Conservation (phyloP, 306 rosid genomes). For the Alnus glutinosa region DNA sequence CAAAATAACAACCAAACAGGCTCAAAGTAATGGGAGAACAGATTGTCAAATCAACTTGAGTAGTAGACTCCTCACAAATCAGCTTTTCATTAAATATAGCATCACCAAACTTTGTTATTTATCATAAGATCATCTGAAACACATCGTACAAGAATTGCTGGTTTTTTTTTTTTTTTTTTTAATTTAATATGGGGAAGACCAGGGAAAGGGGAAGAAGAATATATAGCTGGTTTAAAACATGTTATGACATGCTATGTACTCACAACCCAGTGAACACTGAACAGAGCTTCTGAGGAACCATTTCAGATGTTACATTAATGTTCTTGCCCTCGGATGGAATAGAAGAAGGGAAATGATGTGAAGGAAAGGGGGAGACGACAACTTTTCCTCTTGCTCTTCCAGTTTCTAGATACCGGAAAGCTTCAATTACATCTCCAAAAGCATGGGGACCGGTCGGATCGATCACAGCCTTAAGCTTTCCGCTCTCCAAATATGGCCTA, state of each 20-base stretch:
- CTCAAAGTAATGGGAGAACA: too few relatives aligned
- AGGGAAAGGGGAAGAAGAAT: too few relatives aligned
- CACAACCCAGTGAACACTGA: background rate
- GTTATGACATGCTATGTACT: background rate
- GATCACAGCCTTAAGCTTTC: slow-evolving; percentile 39
- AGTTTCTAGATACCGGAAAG: slow-evolving; percentile 41
- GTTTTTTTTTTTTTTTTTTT: too few relatives aligned
- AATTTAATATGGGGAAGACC: too few relatives aligned
- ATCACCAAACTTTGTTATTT: background rate
- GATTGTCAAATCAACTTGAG: too few relatives aligned
- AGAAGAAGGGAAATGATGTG: slow-evolving; percentile 1
- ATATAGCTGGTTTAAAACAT: background rate
- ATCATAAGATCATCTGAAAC: background rate
- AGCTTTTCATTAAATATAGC: too few relatives aligned
- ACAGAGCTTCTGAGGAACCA: slow-evolving; percentile 7
- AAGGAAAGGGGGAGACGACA: slow-evolving; percentile 29
- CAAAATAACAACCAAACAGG: too few relatives aligned
- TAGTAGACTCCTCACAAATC: too few relatives aligned
- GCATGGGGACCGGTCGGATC: slow-evolving; percentile 43
- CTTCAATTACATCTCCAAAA: slow-evolving; percentile 32
- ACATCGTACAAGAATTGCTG: background rate
- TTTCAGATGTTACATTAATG: background rate
- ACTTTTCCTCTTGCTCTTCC: slow-evolving; percentile 54
- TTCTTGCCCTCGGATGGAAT: slow-evolving; percentile 15
- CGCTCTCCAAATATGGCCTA: slow-evolving; percentile 34